Conservation (phyloP, 805 yeast species). For the Ogataea zsoltii region DNA sequence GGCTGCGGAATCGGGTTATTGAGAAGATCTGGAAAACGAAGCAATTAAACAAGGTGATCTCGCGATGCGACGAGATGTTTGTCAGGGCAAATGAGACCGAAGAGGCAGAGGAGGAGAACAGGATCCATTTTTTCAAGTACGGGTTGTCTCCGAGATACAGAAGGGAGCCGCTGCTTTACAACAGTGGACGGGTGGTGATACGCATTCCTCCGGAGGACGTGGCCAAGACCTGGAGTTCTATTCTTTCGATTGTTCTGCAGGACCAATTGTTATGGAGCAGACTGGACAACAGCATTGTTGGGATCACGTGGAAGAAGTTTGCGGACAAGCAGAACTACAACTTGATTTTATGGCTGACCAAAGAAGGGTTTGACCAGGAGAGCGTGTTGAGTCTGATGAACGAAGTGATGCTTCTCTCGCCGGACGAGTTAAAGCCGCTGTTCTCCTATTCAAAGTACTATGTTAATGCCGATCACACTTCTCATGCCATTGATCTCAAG, state of each 20-base stretch:
- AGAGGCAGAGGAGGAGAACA: constrained; percentile 5
- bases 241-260: constrained; percentile 14
- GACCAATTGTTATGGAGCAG: constrained; percentile 23
- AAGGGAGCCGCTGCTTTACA: constrained; percentile 20
- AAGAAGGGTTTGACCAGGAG: constrained; percentile 15
- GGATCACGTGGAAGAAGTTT: constrained; percentile 21
- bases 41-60: constrained; percentile 14
- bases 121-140: constrained; percentile 21
- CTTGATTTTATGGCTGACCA: constrained; percentile 19
- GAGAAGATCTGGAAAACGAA: constrained; percentile 24
- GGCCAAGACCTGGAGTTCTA: constrained; percentile 15
- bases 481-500: constrained; percentile 17
- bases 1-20: constrained; percentile 17
- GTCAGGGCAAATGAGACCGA: neutral
- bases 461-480: constrained; percentile 18
- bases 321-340: constrained; percentile 13
- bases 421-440: constrained; percentile 21
- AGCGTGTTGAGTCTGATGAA: constrained; percentile 17
- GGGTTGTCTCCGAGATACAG: constrained; percentile 22
- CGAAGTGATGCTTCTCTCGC: constrained; percentile 17
- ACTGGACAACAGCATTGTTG: constrained; percentile 19
- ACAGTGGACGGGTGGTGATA: constrained; percentile 19
- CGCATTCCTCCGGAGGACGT: constrained; percentile 18
- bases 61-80: constrained; percentile 13
- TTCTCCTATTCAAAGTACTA: constrained; percentile 21